These are phyloP conservation scores for Entophlyctis helioformis DNA, from an alignment of 192 early-diverging fungal species.

Conservation along the genomic window DNA sequence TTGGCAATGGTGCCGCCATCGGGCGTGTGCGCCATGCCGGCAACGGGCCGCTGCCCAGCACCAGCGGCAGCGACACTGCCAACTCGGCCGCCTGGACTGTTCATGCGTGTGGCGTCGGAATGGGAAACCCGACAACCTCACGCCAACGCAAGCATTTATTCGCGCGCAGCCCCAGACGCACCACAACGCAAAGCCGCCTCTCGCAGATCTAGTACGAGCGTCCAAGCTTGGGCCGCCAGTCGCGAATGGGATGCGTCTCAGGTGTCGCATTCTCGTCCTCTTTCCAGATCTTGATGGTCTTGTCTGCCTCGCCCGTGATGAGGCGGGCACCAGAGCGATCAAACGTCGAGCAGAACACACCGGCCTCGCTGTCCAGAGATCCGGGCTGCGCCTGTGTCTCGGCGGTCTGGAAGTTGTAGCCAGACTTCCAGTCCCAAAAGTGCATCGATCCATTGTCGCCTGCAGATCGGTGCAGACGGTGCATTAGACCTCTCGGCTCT, in stretches of 20 bases:
- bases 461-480: no score
- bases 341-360: conserved; percentile 91
- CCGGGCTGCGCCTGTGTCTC: conserved; percentile 88
- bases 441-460: conserved; percentile 92
- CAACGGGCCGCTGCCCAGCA: no score
- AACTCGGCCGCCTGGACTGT: no score
- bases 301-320: conserved; percentile 97
- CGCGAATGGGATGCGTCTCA: no score
- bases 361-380: conserved; percentile 89
- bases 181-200: not conserved
- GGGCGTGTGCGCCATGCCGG: no score
- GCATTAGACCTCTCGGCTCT: not conserved
- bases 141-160: no score
- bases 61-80: no score
- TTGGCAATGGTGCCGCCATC: no score
- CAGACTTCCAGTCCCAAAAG: conserved; percentile 96
- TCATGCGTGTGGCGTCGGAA: no score
- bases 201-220: not conserved
- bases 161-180: not conserved
- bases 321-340: conserved; percentile 88
- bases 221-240: conserved; percentile 20
- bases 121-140: no score
- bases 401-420: conserved; percentile 85
- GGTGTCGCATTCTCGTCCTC: conserved; percentile 76
- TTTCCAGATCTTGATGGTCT: conserved; percentile 97